phyloP scores from a whole-genome alignment of 2,329 filamentous ascomycete genomes.

The Aphanocladium album region DNA sequence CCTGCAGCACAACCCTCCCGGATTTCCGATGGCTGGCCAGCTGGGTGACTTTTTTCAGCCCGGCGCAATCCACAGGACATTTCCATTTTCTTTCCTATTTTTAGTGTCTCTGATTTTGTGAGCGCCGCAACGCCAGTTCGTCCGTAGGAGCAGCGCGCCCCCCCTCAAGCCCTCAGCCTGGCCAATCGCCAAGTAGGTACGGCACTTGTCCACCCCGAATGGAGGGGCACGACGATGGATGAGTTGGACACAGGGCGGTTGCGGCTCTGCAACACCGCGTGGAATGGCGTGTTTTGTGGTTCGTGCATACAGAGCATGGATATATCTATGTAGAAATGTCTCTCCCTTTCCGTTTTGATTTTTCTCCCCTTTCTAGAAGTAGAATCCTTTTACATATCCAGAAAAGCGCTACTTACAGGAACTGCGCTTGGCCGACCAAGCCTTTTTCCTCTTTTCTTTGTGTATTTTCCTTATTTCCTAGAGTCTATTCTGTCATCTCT shows the following conservation, averaged over 20 bases:
- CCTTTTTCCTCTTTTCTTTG: conserved; percentile 15
- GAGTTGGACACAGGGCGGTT: not conserved
- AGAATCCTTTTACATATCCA: not conserved
- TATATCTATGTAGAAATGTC: conserved; percentile 11
- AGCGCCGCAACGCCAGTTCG: not conserved
- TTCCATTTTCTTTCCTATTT: not conserved
- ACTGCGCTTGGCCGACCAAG: not conserved
- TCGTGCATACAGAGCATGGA: not conserved
- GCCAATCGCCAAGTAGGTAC: not conserved
- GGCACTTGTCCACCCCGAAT: not conserved
- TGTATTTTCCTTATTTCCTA: conserved; percentile 20
- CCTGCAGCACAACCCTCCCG: too few species aligned
- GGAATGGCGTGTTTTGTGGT: not conserved
- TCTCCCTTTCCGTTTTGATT: not conserved
- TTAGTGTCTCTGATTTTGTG: not conserved
- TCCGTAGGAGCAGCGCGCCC: not conserved
- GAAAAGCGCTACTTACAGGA: not conserved
- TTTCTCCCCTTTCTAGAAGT: not conserved
- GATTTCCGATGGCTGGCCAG: not conserved
- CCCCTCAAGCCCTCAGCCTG: not conserved
- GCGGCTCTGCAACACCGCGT: conserved; percentile 1
- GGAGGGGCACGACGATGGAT: not conserved
- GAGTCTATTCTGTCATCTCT: conserved; percentile 18
- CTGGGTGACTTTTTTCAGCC: not conserved
- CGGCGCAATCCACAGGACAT: not conserved